Evolutionary conservation across 179 eudicot species (phyloP).

Genomic region (Silene noctiflora): DNA sequence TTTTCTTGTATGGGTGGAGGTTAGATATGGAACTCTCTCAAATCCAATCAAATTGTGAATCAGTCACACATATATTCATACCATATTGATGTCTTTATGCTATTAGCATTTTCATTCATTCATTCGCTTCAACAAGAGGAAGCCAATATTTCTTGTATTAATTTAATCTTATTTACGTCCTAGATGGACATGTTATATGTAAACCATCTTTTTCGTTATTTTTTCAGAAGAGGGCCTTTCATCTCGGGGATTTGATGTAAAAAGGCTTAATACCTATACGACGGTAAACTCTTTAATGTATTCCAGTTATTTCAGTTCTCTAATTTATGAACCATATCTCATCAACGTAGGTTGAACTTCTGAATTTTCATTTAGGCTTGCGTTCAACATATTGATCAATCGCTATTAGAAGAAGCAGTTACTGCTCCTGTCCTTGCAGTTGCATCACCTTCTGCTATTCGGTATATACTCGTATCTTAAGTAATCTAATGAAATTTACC

Average conservation of each 20-base stretch:
- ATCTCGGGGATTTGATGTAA: conserved; percentile 81
- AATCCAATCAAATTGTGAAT: too few species aligned
- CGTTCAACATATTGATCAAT: conserved; percentile 64
- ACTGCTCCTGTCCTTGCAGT: conserved; percentile 85
- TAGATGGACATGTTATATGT: not conserved
- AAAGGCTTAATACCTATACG: conserved; percentile 86
- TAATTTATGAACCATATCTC: conserved; percentile 1
- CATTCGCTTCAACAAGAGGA: not conserved
- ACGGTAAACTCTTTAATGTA: conserved; percentile 44
- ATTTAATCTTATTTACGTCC: not conserved
- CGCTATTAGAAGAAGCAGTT: conserved; percentile 55
- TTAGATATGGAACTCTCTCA: too few species aligned
- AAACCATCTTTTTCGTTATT: not conserved
- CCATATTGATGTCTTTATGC: not conserved
- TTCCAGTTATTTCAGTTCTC: not conserved
- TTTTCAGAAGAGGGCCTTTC: conserved; percentile 83
- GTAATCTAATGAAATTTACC: not conserved
- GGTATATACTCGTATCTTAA: conserved; percentile 44
- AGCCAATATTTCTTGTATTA: not conserved
- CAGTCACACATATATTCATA: too few species aligned
- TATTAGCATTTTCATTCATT: not conserved
- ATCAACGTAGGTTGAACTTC: not conserved
- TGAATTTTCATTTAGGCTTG: conserved; percentile 49
- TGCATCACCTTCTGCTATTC: conserved; percentile 92
- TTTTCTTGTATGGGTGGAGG: too few species aligned